These are phyloP conservation scores for Sanghuangporus sanghuang DNA, from an alignment of 1,284 basidiomycete genomes.

Conservation along the genomic window DNA sequence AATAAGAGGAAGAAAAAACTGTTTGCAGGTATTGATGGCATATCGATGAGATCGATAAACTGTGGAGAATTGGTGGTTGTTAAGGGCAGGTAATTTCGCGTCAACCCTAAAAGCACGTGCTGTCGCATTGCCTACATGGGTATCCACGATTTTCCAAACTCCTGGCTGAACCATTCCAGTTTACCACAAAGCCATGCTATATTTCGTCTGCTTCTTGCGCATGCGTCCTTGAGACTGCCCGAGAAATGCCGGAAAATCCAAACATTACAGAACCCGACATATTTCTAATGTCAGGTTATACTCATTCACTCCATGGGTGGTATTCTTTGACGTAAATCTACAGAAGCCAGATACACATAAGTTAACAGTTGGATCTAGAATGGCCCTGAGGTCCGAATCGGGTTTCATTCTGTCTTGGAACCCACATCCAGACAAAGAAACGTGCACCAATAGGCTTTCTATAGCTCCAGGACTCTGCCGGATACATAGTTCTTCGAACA, in stretches of 20 bases:
- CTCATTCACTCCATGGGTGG: not conserved
- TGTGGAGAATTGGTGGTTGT: not conserved
- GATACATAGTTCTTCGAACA: not conserved
- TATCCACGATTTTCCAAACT: too few relatives aligned
- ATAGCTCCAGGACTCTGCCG: not conserved
- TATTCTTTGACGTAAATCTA: not conserved
- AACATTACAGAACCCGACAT: not conserved
- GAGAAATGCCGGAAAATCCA: too few relatives aligned
- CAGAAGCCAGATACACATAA: not conserved
- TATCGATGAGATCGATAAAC: not conserved
- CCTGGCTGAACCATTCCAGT: too few relatives aligned
- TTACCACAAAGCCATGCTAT: too few relatives aligned
- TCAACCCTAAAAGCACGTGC: not conserved
- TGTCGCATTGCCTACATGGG: too few relatives aligned
- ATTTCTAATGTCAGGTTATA: not conserved
- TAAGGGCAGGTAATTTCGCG: constrained; percentile 1
- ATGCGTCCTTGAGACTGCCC: too few relatives aligned
- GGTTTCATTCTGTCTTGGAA: too few relatives aligned
- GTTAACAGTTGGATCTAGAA: not conserved
- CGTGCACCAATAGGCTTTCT: not conserved
- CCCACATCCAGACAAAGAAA: not conserved
- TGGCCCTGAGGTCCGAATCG: not conserved
- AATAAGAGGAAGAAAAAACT: not conserved
- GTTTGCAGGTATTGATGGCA: not conserved
- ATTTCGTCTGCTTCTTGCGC: too few relatives aligned